Evolutionary conservation across 345 rosid species (phyloP), one percentile per base, ranked within the genome.

Genomic region (Noccaea caerulescens): DNA sequence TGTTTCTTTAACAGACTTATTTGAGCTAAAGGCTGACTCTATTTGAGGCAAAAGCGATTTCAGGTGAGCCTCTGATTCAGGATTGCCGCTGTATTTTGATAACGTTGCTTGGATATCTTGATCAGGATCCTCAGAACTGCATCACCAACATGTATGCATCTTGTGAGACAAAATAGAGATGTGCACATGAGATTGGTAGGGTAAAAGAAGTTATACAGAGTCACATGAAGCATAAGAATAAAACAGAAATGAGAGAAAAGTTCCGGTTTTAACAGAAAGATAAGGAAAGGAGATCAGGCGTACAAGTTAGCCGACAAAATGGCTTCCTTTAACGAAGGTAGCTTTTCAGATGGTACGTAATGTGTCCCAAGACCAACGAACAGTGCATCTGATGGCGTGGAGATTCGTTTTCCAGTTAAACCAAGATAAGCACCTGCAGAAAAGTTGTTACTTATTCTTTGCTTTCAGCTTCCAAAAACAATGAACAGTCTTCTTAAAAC

Each of bases 351-450:
- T 75, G 88, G 90, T 66, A 93, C 91, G 18, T 87, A 93, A 76
- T 91, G 93, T 13, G 97, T 86, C 72, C 97, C 97, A 37, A 91
- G 84, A 71, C 97, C 97, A 4, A 84, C 83, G 77, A 77, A 91
- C 43, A 93, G 78, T 4, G 96, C 97, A 80, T 91, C 95, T 43
- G 98, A 83, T 57, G 97, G 95, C 1, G 93, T 83, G 5, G 90
- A 87, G 68, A 91, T 77, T 65, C 94, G 89, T 78, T 76, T 86
- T 53, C 99, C 96, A 55, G 97, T 89, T 89, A 93, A 64, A 49
- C 96, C 96, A 76, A 93, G 92, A 79, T 89, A 91, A 67, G 88
- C 80, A 70, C 98, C 97, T 93, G 84, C 73, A 45, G 2, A 37
- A 16, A 46, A 57, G 66, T 18, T 32, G 32, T 42, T 62, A 30